Base-by-base conservation (phyloP, 306 rosid species). In the Cicer chorassanicum region DNA sequence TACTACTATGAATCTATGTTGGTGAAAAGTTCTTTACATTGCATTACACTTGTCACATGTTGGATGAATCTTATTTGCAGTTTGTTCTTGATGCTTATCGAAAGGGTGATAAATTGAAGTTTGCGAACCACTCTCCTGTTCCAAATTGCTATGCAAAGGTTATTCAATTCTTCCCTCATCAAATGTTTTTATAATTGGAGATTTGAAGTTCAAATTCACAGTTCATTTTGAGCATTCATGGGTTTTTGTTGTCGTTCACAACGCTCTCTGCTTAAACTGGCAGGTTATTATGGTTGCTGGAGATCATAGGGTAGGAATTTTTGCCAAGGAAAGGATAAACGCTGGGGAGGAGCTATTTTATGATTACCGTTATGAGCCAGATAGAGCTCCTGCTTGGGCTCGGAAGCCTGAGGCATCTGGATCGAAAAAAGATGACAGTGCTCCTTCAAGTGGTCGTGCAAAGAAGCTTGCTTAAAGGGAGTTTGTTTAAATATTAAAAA, bases 241-340 rank as follows among this genome's bases (percentile, higher is more conserved):
- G 14, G 55, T 43, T 13, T 38, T 65, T 15, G 60, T 45, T 67
- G 9, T 54, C 61, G 65, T 53, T 57, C 7, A 44, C 73, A 40
- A n/a, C 5, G 6, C 16, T 9, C 40, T 34, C 16, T 49, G 55
- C 70, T 59, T 70, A 44, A 73, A 39, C 75, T 82, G 75, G 66
- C 91, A 95, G 99, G 99, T 95, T 70, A 92, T 95, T 80, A 92
- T 95, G 99, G 99, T 95, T 69, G 99, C 96, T 0, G 99, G 99
- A 71, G 98, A 95, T 85, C 99, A 95, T 75, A 90, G 98, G 81
- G 99, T 92, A 67, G 98, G 98, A 39, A 94, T 94, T 78, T 94
- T 94, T 84, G 98, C 98, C 76, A 94, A 94, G 86, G 98, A 94
- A 80, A 81, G 97, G 80, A 94, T 94, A 72, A 61, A 86, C 66